Conservation (phyloP, 1,284 basidiomycete genomes). For the Sphagnurus paluster region DNA sequence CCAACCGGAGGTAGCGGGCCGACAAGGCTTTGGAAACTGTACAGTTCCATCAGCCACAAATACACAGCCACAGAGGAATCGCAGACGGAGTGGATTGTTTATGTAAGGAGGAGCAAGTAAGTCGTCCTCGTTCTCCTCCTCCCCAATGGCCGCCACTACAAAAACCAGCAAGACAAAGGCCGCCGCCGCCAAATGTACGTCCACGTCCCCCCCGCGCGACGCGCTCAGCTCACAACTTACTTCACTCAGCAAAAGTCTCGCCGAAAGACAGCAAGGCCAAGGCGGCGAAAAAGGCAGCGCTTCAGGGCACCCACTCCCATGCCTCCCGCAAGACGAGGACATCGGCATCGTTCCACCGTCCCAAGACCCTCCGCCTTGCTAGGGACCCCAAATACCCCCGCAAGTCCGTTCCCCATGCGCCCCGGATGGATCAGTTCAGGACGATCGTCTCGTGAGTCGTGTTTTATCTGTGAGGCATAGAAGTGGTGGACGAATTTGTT, state of each 20-base stretch:
- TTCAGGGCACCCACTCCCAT: conserved; percentile 83
- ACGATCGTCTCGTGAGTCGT: conserved; percentile 82
- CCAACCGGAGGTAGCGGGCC: not conserved
- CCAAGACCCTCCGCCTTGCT: conserved; percentile 88
- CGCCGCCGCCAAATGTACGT: conserved; percentile 40
- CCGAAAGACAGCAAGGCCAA: conserved; percentile 81
- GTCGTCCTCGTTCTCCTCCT: conserved; percentile 11
- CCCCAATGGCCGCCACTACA: conserved; percentile 54
- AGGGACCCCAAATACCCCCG: conserved; percentile 93
- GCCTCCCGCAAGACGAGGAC: conserved; percentile 83
- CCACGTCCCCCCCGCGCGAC: not conserved
- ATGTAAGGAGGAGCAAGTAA: conserved; percentile 20
- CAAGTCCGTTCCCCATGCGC: conserved; percentile 92
- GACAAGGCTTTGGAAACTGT: conserved; percentile 13
- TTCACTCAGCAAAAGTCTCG: conserved; percentile 28
- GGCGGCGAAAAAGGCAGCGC: conserved; percentile 94
- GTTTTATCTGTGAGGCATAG: not conserved
- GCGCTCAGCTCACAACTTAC: conserved; percentile 2
- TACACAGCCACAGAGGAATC: conserved; percentile 17
- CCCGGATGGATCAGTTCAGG: conserved; percentile 96
- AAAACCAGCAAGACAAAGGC: conserved; percentile 65
- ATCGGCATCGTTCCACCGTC: conserved; percentile 94
- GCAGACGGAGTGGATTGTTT: conserved; percentile 9
- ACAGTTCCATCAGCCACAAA: conserved; percentile 20
- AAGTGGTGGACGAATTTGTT: no score